phyloP scores from a whole-genome alignment of 306 rosid species.

The Arachis hypogaea region DNA sequence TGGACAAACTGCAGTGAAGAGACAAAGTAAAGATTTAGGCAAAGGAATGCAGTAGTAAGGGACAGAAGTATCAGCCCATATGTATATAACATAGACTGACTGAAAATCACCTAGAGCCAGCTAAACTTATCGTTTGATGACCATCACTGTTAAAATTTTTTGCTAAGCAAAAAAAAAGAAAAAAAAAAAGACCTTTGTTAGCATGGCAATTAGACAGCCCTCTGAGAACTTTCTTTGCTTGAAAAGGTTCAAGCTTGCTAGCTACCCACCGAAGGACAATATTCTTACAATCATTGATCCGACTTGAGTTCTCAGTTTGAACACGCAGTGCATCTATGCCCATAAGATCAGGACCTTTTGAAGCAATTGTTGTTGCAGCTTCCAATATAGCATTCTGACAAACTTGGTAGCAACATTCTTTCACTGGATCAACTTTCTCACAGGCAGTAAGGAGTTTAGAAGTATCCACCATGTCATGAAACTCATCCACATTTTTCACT shows the following conservation, averaged over 20 bases:
- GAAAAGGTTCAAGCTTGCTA: constrained; percentile 77
- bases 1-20: constrained; percentile 70
- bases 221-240: constrained; percentile 81
- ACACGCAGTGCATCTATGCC: constrained; percentile 52
- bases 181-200: constrained; percentile 58
- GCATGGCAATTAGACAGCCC: constrained; percentile 86
- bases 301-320: constrained; percentile 58
- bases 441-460: constrained; percentile 83
- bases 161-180: background rate
- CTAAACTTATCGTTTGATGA: constrained; percentile 19
- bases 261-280: constrained; percentile 90
- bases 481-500: constrained; percentile 61
- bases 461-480: constrained; percentile 71
- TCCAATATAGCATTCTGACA: constrained; percentile 91
- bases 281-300: constrained; percentile 70
- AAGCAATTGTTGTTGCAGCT: constrained; percentile 79
- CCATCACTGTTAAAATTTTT: background rate
- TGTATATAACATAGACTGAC: constrained; percentile 5
- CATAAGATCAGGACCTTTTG: constrained; percentile 67
- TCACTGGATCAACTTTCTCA: constrained; percentile 80
- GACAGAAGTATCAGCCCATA: constrained; percentile 34
- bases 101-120: background rate
- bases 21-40: constrained; percentile 31
- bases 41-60: constrained; percentile 14
- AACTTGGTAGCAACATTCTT: constrained; percentile 77